Evolutionary conservation across 2,329 filamentous ascomycete species (phyloP).

Genomic region (Incumbomyces lentus): DNA sequence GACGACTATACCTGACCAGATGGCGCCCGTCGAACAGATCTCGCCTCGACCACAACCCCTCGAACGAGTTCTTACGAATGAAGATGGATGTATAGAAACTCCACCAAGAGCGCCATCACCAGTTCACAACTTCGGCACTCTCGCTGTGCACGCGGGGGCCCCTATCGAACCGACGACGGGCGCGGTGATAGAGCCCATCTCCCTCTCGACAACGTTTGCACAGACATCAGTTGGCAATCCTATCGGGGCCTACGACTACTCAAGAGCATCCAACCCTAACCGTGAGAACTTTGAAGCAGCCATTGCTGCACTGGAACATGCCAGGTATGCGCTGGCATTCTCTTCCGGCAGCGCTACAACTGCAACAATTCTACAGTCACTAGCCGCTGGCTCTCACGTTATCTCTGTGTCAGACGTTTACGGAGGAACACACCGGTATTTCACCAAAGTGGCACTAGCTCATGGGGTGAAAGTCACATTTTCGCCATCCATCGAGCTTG

Average conservation of each 20-base stretch:
- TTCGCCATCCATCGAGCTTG: constrained; percentile 80
- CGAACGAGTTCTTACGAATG: constrained; percentile 23
- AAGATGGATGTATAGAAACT: constrained; percentile 54
- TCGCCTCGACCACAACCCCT: background rate
- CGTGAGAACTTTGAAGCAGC: constrained; percentile 87
- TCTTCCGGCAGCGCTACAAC: constrained; percentile 90
- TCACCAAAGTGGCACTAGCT: constrained; percentile 91
- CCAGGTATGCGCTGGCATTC: constrained; percentile 86
- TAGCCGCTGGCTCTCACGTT: constrained; percentile 84
- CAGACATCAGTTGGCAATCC: constrained; percentile 81
- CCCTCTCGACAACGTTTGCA: constrained; percentile 91
- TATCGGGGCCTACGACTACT: constrained; percentile 85
- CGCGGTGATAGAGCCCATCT: constrained; percentile 94
- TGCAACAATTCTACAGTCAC: constrained; percentile 81
- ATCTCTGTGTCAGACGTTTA: constrained; percentile 97
- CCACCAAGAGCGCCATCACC: constrained; percentile 64
- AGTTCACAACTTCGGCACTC: constrained; percentile 74
- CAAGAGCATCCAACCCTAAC: constrained; percentile 87
- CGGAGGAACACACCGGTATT: constrained; percentile 95
- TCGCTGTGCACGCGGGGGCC: constrained; percentile 87
- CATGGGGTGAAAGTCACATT: constrained; percentile 94
- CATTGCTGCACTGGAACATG: constrained; percentile 84
- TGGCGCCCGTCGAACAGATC: constrained; percentile 1
- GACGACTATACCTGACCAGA: background rate
- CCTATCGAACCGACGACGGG: constrained; percentile 85